phyloP scores from a whole-genome alignment of 2,329 filamentous ascomycete genomes.

The Lomentospora prolificans region DNA sequence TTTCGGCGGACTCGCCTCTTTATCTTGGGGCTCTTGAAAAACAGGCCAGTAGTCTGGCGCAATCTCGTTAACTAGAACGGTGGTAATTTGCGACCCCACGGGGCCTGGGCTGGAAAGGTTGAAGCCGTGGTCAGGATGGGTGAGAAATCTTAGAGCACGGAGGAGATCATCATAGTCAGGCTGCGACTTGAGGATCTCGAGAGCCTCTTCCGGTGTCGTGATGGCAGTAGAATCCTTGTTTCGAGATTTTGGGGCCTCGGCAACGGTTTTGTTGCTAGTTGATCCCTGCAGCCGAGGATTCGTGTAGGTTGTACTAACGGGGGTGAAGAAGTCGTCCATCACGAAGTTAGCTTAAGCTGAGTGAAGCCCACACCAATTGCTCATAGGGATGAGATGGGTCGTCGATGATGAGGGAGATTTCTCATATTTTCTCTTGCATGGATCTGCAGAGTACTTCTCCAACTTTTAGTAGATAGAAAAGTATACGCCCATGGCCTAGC shows the following conservation, averaged over 20 bases:
- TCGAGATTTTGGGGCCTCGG: not conserved
- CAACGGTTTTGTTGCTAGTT: slow-evolving; percentile 1
- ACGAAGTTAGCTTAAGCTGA: slow-evolving; percentile 2
- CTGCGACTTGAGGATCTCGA: slow-evolving; percentile 51
- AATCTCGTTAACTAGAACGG: slow-evolving; percentile 63
- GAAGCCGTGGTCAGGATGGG: slow-evolving; percentile 17
- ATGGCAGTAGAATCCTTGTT: not conserved
- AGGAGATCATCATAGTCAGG: slow-evolving; percentile 50
- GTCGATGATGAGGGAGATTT: not conserved
- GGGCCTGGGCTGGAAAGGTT: slow-evolving; percentile 12
- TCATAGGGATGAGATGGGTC: not conserved
- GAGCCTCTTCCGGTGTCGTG: slow-evolving; percentile 33
- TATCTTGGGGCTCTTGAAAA: slow-evolving; percentile 32
- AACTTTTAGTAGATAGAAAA: too few relatives aligned
- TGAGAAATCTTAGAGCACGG: slow-evolving; percentile 42
- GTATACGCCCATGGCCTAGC: too few relatives aligned
- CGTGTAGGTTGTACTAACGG: slow-evolving; percentile 41
- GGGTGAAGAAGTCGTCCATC: slow-evolving; percentile 49
- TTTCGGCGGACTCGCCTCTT: slow-evolving; percentile 6
- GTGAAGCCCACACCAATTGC: not conserved
- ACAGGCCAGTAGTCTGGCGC: slow-evolving; percentile 74
- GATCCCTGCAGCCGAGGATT: slow-evolving; percentile 15
- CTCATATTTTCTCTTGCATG: not conserved
- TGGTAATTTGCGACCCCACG: slow-evolving; percentile 49
- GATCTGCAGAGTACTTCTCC: too few relatives aligned